A percentile compares a stretch with the other conserved stretches of the same genome.
Evolutionary conservation across 306 rosid species (phyloP).

Genomic region (Cucurbita maxima): DNA sequence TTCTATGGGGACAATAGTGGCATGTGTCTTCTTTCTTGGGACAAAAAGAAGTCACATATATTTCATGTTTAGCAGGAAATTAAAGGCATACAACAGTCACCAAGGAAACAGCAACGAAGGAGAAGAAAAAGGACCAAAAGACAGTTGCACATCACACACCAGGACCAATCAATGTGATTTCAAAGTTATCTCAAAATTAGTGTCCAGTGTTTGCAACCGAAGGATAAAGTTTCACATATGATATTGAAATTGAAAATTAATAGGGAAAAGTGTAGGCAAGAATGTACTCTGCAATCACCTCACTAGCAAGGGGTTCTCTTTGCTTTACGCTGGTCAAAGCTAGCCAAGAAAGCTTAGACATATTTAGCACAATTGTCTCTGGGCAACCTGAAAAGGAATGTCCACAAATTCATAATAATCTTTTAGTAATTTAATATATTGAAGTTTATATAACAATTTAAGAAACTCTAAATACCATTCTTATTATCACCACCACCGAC

Average conservation of each 20-base stretch:
- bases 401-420: conserved; percentile 10
- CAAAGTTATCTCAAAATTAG: not conserved
- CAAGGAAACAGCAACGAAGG: not conserved
- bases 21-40: not conserved
- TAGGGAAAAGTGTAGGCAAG: not conserved
- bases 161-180: not conserved
- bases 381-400: conserved; percentile 59
- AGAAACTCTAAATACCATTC: conserved; percentile 41
- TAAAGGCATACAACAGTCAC: not conserved
- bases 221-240: not conserved
- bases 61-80: not conserved
- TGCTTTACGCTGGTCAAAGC: conserved; percentile 58
- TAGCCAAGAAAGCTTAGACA: conserved; percentile 88
- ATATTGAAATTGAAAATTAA: not conserved
- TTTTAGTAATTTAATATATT: not conserved
- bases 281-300: conserved; percentile 43
- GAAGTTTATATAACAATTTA: not conserved
- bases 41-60: not conserved
- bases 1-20: not conserved
- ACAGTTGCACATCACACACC: not conserved
- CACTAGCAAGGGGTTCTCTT: conserved; percentile 91
- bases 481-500: conserved; percentile 96
- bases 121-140: not conserved
- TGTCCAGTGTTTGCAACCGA: not conserved
- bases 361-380: conserved; percentile 66